phyloP scores from a whole-genome alignment of 805 yeast species.

The Candida ponderosae region DNA sequence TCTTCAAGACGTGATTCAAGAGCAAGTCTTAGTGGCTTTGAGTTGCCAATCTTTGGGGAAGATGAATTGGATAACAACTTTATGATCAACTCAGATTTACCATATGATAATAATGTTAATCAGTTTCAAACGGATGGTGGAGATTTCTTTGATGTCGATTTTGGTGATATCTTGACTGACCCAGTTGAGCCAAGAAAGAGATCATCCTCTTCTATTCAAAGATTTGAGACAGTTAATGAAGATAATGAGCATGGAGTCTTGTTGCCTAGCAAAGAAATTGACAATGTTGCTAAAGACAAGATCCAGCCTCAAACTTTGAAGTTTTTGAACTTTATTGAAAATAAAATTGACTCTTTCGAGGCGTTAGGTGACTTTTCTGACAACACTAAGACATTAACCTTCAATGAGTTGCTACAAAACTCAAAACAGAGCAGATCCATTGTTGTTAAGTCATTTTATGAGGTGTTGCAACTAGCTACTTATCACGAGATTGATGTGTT shows the following conservation, averaged over 20 bases:
- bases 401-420: conserved; percentile 10
- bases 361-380: conserved; percentile 1
- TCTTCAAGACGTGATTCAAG: conserved; percentile 16
- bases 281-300: not conserved
- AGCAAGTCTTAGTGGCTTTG: conserved; percentile 13
- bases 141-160: conserved; percentile 7
- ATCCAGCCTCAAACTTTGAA: conserved; percentile 8
- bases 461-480: conserved; percentile 18
- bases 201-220: conserved; percentile 9
- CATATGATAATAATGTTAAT: conserved; percentile 2
- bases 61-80: not conserved
- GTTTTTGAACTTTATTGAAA: conserved; percentile 13
- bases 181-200: conserved; percentile 1
- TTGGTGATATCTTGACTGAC: conserved; percentile 6
- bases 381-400: conserved; percentile 3
- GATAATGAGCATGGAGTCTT: conserved; percentile 1
- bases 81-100: conserved; percentile 2
- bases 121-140: not conserved
- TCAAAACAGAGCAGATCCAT: conserved; percentile 3
- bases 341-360: conserved; percentile 5
- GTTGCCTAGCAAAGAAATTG: not conserved
- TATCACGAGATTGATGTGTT: conserved; percentile 9
- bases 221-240: conserved; percentile 7
- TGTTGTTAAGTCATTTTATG: conserved; percentile 19
- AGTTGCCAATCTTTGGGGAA: not conserved